Evolutionary conservation across 78 protist genomes (phyloP), one percentile per base, ranked within the genome.

Genomic region (Andalucia godoyi): DNA sequence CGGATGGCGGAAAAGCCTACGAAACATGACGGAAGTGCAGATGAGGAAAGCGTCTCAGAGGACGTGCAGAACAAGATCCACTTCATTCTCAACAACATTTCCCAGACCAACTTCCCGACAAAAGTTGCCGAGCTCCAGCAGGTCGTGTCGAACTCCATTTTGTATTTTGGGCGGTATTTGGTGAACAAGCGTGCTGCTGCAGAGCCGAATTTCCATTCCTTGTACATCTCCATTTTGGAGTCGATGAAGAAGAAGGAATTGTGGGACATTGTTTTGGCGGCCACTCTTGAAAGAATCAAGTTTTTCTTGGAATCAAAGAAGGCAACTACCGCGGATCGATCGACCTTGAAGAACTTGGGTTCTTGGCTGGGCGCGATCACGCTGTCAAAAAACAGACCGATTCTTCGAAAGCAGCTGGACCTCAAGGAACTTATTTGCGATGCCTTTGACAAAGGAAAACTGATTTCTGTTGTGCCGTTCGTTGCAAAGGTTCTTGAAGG

Each of bases 301-400:
- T 23, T 43, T 23, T 47, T 76, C 21, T 40, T 93, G 41, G 54
- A 25, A 1, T 69, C 80, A 0, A 83, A 80, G n/a, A 80, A 80
- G 68, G 40, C 63, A 10, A 42, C 41, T 38, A 57, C 75, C 10
- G 15, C 64, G 17, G 95, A 92, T 60, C 77, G 98, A 32, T 27
- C 85, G 21, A 59, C 87, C 34, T 74, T 97, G 32, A 91, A 92
- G 84, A 86, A 89, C 52, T 76, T 97, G 7, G 99, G 98, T 53
- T 33, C 74, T 18, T 97, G 95, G 96, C 77, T 97, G 1, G 99
- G 99, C 34, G 15, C 50, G 58, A 36, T 78, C 50, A 97, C 99
- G 21, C 64, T 97, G 23, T 83, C 77, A 7, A 46, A 70, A 40
- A 91, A 90, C 88, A 82, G 59, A 51, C 98, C 99, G 13, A 53